Evolutionary conservation across 208 protist species (phyloP), one percentile per base, ranked within the genome.

Genomic region (Crithidia acanthocephali): DNA sequence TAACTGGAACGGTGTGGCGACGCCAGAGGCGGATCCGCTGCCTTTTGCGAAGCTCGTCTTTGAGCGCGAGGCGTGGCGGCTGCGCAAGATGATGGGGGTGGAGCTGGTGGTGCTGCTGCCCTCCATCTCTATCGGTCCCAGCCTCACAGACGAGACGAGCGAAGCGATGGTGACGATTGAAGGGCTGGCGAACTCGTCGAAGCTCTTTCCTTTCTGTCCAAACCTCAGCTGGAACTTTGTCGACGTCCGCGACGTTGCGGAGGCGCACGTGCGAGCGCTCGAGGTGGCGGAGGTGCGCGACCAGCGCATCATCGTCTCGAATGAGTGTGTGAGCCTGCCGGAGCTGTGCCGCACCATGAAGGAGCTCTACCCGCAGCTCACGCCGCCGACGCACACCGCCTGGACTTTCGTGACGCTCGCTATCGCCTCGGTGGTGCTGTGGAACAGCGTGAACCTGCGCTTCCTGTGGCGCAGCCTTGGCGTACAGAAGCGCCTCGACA

Each of bases 151-250:
- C 48, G 88, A 92, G 56, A 92, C 89, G 62, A 89, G 87, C 28
- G 90, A 97, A 70, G 87, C 88, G 0, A 93, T 94, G 81, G 61
- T 82, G 42, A 83, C 79, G 53, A 74, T 97, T 30, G 83, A 91
- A 55, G 73, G 69, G 0, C 80, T 97, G 30, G 90, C 92, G 4
- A 92, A 68, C 23, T 88, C 84, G 8, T 84, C 92, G 11, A 63
- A 64, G 35, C 83, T 79, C 65, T 93, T 94, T 47, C 92, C 92
- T 13, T 95, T 93, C 72, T 87, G 81, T 63, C 85, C 92, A 0
- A 86, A 95, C 56, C 64, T 97, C 61, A 88, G 85, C 74, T 97
- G 88, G 87, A 97, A 97, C 77, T 97, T 92, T 55, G 92, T 97
- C 59, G 92, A 97, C 51, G 84, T 97, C 40, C 84, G 88, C 63